These are phyloP conservation scores for Fomitopsis betulina DNA, from an alignment of 1,284 basidiomycete species.

Conservation along the genomic window DNA sequence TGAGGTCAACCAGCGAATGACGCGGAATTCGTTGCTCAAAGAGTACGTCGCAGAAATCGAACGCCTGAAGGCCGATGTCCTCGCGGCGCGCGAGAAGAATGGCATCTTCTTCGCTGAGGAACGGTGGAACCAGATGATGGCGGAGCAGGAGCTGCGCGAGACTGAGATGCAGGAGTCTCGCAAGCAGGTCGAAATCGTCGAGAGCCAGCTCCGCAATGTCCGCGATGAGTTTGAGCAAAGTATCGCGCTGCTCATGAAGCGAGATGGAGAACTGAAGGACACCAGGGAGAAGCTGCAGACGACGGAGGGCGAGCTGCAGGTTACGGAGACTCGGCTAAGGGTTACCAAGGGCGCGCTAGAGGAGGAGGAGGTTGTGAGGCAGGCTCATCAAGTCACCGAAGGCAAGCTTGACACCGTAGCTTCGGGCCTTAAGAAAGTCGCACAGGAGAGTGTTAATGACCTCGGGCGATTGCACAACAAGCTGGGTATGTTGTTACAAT, in stretches of 20 bases:
- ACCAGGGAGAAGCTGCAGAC: slow-evolving; percentile 57
- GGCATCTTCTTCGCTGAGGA: slow-evolving; percentile 92
- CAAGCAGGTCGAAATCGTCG: slow-evolving; percentile 79
- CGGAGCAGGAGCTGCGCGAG: slow-evolving; percentile 70
- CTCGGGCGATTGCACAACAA: slow-evolving; percentile 78
- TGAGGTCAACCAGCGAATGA: slow-evolving; percentile 93
- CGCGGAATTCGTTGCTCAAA: slow-evolving; percentile 87
- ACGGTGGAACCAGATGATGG: slow-evolving; percentile 80
- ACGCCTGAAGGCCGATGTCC: slow-evolving; percentile 85
- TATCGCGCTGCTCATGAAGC: slow-evolving; percentile 69
- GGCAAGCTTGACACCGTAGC: slow-evolving; percentile 69
- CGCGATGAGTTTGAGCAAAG: slow-evolving; percentile 90
- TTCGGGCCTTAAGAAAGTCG: slow-evolving; percentile 58
- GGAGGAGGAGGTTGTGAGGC: slow-evolving; percentile 73
- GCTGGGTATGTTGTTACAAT: slow-evolving; percentile 53
- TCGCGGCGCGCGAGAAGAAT: slow-evolving; percentile 91
- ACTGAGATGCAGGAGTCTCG: slow-evolving; percentile 79
- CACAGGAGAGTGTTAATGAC: slow-evolving; percentile 68
- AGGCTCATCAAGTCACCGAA: slow-evolving; percentile 79
- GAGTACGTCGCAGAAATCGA: slow-evolving; percentile 97
- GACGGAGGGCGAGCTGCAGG: slow-evolving; percentile 49
- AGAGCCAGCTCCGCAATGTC: slow-evolving; percentile 75
- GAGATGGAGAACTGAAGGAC: slow-evolving; percentile 69
- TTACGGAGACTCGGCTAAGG: slow-evolving; percentile 51
- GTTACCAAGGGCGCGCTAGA: slow-evolving; percentile 55